phyloP scores from a whole-genome alignment of 1,139 yeast genomes.

The Saccharomyces pastorianus region DNA sequence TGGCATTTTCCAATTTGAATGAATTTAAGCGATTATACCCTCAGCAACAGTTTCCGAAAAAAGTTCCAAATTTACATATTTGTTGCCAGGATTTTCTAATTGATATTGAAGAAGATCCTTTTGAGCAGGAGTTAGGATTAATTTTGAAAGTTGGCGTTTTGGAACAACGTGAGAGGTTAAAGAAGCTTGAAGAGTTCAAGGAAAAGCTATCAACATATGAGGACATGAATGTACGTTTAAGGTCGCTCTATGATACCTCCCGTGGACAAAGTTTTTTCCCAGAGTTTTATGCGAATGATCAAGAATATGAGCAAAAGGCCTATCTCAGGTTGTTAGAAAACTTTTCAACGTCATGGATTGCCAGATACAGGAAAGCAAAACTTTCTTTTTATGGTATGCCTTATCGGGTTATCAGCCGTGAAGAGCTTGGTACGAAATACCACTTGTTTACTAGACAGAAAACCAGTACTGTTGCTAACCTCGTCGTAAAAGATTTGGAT shows the following conservation, averaged over 20 bases:
- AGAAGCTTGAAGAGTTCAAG: constrained; percentile 49
- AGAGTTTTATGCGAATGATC: neutral
- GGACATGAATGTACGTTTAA: neutral
- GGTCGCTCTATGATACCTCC: neutral
- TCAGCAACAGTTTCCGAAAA: constrained; percentile 38
- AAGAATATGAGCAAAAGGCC: constrained; percentile 6
- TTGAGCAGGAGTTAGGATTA: constrained; percentile 69
- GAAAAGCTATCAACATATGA: constrained; percentile 11
- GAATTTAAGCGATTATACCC: constrained; percentile 36
- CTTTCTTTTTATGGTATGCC: constrained; percentile 33
- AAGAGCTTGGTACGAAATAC: constrained; percentile 15
- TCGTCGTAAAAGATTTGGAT: constrained; percentile 41
- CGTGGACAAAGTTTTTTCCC: neutral
- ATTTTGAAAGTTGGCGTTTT: constrained; percentile 62
- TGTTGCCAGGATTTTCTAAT: constrained; percentile 38
- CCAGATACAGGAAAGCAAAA: constrained; percentile 42
- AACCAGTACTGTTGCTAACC: constrained; percentile 23
- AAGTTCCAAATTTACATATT: constrained; percentile 48
- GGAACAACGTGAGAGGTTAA: constrained; percentile 60
- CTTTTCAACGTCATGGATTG: constrained; percentile 50
- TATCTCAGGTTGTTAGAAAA: constrained; percentile 32
- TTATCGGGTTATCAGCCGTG: constrained; percentile 13
- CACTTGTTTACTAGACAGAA: constrained; percentile 17
- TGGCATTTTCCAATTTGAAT: constrained; percentile 42
- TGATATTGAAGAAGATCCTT: constrained; percentile 57